Conservation (phyloP, 2,329 filamentous ascomycete species). For the Zymoseptoria tritici region DNA sequence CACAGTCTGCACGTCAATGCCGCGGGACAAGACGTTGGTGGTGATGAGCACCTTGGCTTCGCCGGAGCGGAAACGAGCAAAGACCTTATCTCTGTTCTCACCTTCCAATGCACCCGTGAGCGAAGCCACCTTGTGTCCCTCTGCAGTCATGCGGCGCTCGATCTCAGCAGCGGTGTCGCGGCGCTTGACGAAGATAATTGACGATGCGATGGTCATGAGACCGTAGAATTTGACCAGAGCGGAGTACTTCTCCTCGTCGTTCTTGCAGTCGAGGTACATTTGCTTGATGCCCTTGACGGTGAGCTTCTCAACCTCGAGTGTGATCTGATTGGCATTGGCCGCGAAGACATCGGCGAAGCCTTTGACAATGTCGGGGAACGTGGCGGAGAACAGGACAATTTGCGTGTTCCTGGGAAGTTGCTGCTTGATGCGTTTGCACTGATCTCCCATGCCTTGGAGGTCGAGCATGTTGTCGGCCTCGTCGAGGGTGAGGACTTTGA, state of each 20-base stretch:
- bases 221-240: slow-evolving; percentile 89
- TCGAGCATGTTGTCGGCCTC: slow-evolving; percentile 99
- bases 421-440: slow-evolving; percentile 80
- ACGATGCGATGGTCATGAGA: slow-evolving; percentile 91
- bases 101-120: slow-evolving; percentile 86
- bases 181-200: slow-evolving; percentile 97
- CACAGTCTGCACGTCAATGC: slow-evolving; percentile 85
- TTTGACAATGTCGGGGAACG: slow-evolving; percentile 79
- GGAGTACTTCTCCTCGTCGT: slow-evolving; percentile 76
- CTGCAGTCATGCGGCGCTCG: slow-evolving; percentile 72
- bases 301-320: slow-evolving; percentile 79
- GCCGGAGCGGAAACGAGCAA: slow-evolving; percentile 79
- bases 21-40: slow-evolving; percentile 91
- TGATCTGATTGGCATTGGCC: slow-evolving; percentile 77
- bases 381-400: slow-evolving; percentile 91
- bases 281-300: slow-evolving; percentile 97
- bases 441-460: slow-evolving; percentile 87
- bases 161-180: slow-evolving; percentile 81
- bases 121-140: slow-evolving; percentile 87
- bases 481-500: slow-evolving; percentile 84
- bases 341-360: slow-evolving; percentile 78
- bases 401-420: slow-evolving; percentile 70
- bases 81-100: slow-evolving; percentile 69
- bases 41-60: slow-evolving; percentile 94
- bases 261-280: slow-evolving; percentile 89